Percentiles rank a stretch among this genome's conserved stretches.
Conservation (phyloP, 148 eudicot species). For the Vaccinium myrtillus region DNA sequence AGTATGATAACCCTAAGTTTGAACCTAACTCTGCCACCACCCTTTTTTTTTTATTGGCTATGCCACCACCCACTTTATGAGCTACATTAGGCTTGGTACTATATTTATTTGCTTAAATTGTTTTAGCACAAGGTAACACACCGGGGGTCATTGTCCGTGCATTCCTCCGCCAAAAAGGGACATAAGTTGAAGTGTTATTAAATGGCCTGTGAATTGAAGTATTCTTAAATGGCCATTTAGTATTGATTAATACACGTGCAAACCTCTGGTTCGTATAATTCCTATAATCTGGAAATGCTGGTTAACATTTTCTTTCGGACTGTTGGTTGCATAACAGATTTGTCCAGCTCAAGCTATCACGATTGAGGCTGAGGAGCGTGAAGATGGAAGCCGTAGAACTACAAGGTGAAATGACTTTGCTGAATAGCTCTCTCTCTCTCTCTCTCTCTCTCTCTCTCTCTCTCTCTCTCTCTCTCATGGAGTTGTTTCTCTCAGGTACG, state of each 20-base stretch:
- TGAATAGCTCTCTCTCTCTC: neutral
- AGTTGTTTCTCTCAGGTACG: constrained; percentile 50
- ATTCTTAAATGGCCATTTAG: neutral
- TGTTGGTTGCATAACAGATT: constrained; percentile 25
- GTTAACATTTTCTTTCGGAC: neutral
- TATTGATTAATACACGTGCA: neutral
- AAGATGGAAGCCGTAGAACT: constrained; percentile 97
- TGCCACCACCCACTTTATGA: neutral
- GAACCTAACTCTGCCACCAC: neutral
- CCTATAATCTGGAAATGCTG: neutral
- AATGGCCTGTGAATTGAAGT: neutral
- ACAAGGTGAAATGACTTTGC: constrained; percentile 51
- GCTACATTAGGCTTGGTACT: neutral
- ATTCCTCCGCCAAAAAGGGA: neutral
- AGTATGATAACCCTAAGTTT: neutral
- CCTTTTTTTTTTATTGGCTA: too few species aligned
- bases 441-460: constrained; percentile 11
- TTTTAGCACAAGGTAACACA: neutral
- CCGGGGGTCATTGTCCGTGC: neutral
- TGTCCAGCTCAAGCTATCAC: constrained; percentile 99
- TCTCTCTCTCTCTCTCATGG: neutral
- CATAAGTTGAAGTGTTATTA: neutral
- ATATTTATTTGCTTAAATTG: neutral
- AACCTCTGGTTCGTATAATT: neutral
- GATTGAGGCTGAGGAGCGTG: constrained; percentile 93